Conservation (phyloP, 2,329 filamentous ascomycete genomes). For the Monosporascus sp. region DNA sequence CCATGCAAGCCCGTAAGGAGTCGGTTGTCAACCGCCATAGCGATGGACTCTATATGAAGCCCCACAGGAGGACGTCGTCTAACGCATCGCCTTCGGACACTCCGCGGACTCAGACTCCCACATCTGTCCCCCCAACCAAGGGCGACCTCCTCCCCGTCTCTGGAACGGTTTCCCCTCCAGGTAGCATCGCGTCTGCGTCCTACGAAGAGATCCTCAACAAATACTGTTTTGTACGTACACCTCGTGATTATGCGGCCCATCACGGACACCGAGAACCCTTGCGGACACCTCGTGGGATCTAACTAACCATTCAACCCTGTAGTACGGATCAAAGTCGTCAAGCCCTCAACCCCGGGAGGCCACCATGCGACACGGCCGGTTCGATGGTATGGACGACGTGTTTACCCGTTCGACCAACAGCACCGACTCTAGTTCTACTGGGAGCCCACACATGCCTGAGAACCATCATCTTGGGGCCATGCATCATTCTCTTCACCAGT, state of each 20-base stretch:
- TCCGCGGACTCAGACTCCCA: constrained; percentile 4
- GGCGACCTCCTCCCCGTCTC: constrained; percentile 24
- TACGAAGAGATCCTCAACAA: constrained; percentile 98
- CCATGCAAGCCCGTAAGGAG: constrained; percentile 70
- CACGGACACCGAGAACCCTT: constrained; percentile 10
- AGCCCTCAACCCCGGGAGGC: constrained; percentile 47
- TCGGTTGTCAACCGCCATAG: constrained; percentile 46
- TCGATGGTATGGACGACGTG: constrained; percentile 37
- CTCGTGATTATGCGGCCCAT: constrained; percentile 13
- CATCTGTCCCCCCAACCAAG: constrained; percentile 15
- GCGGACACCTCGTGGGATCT: constrained; percentile 7
- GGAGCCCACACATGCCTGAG: constrained; percentile 32
- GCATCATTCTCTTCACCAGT: constrained; percentile 39
- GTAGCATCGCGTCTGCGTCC: constrained; percentile 72
- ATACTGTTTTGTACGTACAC: constrained; percentile 97
- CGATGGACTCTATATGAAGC: constrained; percentile 55
- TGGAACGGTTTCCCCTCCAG: constrained; percentile 46
- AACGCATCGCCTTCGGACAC: constrained; percentile 13
- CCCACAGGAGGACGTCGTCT: constrained; percentile 34
- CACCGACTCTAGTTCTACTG: constrained; percentile 31
- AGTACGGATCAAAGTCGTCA: constrained; percentile 59
- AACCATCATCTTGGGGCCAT: constrained; percentile 32
- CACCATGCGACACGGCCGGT: constrained; percentile 37
- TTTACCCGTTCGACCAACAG: constrained; percentile 28
- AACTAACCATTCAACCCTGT: constrained; percentile 22